Percentiles rank a stretch among this genome's conserved stretches.
Conservation (phyloP, 2,329 filamentous ascomycete species). For the Xylaria polymorpha region DNA sequence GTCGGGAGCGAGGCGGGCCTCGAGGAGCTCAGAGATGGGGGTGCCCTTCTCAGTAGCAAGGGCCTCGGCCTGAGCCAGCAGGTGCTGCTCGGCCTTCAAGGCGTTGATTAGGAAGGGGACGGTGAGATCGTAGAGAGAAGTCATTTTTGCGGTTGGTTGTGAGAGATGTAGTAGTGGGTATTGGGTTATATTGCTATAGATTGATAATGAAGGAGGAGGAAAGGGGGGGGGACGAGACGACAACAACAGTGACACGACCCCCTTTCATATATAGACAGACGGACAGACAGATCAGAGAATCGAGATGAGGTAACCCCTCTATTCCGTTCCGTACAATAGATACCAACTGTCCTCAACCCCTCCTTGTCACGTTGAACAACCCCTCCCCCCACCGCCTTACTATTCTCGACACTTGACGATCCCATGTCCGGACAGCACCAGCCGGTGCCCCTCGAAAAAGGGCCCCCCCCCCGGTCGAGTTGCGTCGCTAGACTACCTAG, state of each 20-base stretch:
- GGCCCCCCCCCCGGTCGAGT: not conserved
- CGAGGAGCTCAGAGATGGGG: constrained; percentile 44
- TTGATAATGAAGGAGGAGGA: constrained; percentile 21
- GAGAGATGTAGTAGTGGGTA: not conserved
- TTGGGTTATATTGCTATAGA: constrained; percentile 4
- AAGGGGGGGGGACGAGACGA: not conserved
- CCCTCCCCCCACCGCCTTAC: constrained; percentile 32
- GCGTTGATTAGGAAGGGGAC: constrained; percentile 50
- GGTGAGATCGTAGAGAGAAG: constrained; percentile 56
- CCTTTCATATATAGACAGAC: constrained; percentile 34
- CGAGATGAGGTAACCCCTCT: not conserved
- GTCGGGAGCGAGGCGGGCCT: constrained; percentile 53
- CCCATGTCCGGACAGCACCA: constrained; percentile 1
- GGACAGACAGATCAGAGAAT: not conserved
- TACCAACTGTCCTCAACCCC: constrained; percentile 23
- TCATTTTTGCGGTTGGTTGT: constrained; percentile 42
- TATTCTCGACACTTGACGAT: constrained; percentile 13
- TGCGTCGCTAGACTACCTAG: constrained; percentile 15
- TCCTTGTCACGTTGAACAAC: constrained; percentile 15
- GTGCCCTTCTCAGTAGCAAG: constrained; percentile 48
- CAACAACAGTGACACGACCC: constrained; percentile 4
- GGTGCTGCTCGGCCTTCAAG: constrained; percentile 49
- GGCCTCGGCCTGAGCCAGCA: constrained; percentile 54
- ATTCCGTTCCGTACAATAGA: not conserved
- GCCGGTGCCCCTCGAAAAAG: not conserved